Evolutionary conservation across 352 stramenopile species (phyloP).

Genomic region (Pythium rishiriense): DNA sequence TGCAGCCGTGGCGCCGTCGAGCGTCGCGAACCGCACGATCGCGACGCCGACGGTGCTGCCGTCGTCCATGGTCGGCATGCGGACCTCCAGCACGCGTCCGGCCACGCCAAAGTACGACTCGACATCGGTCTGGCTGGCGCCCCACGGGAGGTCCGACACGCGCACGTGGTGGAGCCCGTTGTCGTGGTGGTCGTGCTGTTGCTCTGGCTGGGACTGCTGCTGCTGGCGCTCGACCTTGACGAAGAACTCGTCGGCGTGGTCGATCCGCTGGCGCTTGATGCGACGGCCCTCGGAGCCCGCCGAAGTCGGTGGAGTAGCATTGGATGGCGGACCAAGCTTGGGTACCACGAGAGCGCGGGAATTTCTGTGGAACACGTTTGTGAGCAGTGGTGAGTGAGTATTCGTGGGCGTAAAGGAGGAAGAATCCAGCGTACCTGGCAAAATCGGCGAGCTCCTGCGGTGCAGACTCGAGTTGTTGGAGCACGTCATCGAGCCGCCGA

Average conservation of each 20-base stretch:
- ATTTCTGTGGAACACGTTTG: conserved; percentile 5
- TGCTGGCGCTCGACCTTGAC: conserved; percentile 50
- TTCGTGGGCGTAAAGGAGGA: too few relatives aligned
- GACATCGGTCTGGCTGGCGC: conserved; percentile 46
- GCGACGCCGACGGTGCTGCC: conserved; percentile 69
- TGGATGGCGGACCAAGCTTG: conserved; percentile 14
- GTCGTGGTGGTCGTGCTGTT: too few relatives aligned
- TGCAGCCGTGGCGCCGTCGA: conserved; percentile 52
- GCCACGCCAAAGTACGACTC: conserved; percentile 66
- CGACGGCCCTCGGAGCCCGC: background rate
- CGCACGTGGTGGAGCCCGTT: conserved; percentile 45
- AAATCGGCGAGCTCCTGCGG: conserved; percentile 61
- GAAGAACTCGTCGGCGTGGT: conserved; percentile 27
- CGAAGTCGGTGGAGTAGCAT: background rate
- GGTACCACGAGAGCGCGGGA: conserved; percentile 19
- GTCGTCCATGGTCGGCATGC: conserved; percentile 70
- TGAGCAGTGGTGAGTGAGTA: too few relatives aligned
- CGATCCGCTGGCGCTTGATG: conserved; percentile 12
- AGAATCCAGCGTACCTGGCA: conserved; percentile 33
- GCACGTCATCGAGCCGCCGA: conserved; percentile 38
- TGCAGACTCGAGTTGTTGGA: conserved; percentile 37
- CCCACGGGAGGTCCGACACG: conserved; percentile 69
- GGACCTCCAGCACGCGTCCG: conserved; percentile 47
- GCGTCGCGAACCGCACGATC: conserved; percentile 53
- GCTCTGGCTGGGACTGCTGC: conserved; percentile 9